Percentiles rank a stretch among this genome's conserved stretches.
These are phyloP conservation scores for Pichia ethanolica DNA, from an alignment of 805 yeast species.

Conservation along the genomic window DNA sequence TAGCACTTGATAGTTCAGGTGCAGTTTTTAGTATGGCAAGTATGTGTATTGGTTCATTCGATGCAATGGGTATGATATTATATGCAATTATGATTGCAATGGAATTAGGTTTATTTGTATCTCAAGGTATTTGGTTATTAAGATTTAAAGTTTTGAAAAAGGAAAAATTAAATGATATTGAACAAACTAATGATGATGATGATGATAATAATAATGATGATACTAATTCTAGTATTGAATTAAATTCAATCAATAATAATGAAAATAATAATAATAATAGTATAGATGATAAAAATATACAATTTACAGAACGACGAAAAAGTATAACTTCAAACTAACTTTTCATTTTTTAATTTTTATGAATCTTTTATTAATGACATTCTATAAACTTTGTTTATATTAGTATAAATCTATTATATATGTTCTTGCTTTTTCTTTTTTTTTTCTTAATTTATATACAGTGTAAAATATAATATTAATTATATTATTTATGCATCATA, in stretches of 20 bases:
- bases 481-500: not conserved
- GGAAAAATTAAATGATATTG: not conserved
- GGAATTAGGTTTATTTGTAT: slow-evolving; percentile 69
- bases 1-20: slow-evolving; percentile 70
- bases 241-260: not conserved
- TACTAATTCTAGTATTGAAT: no score
- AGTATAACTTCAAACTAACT: not conserved
- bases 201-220: not conserved
- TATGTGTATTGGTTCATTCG: slow-evolving; percentile 53
- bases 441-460: no score
- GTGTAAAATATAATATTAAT: no score
- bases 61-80: slow-evolving; percentile 68
- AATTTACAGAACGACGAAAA: not conserved
- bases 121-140: slow-evolving; percentile 67
- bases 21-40: slow-evolving; percentile 67
- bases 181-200: not conserved
- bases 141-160: slow-evolving; percentile 27
- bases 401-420: no score
- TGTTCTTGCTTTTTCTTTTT: no score
- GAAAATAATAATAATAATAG: not conserved
- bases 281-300: not conserved
- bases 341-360: no score
- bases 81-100: slow-evolving; percentile 67
- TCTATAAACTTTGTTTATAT: not conserved
- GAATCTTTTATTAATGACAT: not conserved